Evolutionary conservation across 2,329 filamentous ascomycete species (phyloP).

Genomic region (Apiospora aurea): DNA sequence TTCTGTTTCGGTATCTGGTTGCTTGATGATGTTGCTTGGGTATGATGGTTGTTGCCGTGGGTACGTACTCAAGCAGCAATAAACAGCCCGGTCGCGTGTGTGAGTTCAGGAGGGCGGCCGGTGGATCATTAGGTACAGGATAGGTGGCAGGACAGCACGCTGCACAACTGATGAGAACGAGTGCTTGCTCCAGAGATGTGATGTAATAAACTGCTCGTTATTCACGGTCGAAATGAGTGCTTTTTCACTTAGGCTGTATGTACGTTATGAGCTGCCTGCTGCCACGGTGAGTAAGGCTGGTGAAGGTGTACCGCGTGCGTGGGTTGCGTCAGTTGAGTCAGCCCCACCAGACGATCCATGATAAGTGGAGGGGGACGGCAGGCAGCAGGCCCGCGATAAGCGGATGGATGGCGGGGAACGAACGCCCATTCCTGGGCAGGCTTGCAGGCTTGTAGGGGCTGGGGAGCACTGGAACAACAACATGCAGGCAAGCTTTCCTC

Average conservation of each 20-base stretch:
- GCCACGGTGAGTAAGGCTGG: constrained; percentile 16
- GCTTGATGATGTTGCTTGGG: not conserved
- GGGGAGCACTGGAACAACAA: not conserved
- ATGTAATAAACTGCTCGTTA: not conserved
- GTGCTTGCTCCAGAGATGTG: not conserved
- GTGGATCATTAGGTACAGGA: not conserved
- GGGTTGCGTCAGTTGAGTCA: constrained; percentile 11
- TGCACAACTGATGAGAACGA: not conserved
- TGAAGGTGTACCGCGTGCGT: constrained; percentile 10
- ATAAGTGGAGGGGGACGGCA: constrained; percentile 18
- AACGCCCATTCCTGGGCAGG: not conserved
- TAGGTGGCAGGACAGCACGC: not conserved
- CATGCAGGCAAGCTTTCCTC: not conserved
- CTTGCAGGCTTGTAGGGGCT: no score
- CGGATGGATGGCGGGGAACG: not conserved
- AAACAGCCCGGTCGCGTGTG: not conserved
- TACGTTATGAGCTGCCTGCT: not conserved
- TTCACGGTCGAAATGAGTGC: not conserved
- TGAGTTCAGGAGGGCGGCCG: not conserved
- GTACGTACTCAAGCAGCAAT: not conserved
- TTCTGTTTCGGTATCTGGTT: no score
- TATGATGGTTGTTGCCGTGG: not conserved
- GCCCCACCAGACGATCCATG: constrained; percentile 19
- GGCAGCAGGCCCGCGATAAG: constrained; percentile 15
- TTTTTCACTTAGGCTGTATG: not conserved